Evolutionary conservation across 1,139 yeast species (phyloP).

Genomic region (Blastobotrys proliferans): DNA sequence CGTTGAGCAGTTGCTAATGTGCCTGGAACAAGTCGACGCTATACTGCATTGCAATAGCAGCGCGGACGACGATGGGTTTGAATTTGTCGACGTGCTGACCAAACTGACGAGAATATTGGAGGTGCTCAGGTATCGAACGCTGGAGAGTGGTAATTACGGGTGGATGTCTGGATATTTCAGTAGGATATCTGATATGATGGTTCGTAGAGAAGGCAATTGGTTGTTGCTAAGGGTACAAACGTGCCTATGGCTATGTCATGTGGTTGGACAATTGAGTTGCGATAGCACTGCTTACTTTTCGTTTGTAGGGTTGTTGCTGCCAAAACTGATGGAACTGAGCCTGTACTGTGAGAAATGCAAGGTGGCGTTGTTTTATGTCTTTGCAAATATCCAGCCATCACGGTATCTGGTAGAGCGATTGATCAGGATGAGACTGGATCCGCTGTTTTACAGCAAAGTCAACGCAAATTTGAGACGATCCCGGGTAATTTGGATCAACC

Average conservation of each 20-base stretch:
- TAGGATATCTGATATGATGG: constrained; percentile 1
- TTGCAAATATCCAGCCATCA: neutral
- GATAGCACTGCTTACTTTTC: constrained; percentile 3
- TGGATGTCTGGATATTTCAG: constrained; percentile 8
- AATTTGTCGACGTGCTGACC: constrained; percentile 6
- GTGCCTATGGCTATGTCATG: constrained; percentile 4
- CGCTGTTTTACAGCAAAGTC: neutral
- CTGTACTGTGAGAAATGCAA: neutral
- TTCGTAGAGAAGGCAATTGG: neutral
- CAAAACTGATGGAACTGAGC: neutral
- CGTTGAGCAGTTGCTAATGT: constrained; percentile 1
- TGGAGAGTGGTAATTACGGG: neutral
- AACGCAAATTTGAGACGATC: neutral
- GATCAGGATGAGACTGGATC: constrained; percentile 4
- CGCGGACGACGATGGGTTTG: neutral
- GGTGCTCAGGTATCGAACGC: neutral
- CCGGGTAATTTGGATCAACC: constrained; percentile 11
- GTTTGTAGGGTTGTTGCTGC: constrained; percentile 1
- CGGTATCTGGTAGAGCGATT: constrained; percentile 6
- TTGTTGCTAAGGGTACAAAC: constrained; percentile 6
- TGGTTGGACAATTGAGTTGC: neutral
- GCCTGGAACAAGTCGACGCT: constrained; percentile 4
- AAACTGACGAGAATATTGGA: constrained; percentile 1
- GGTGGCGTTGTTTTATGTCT: constrained; percentile 1
- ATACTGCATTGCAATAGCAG: neutral